phyloP scores from a whole-genome alignment of 352 stramenopile species.

The Aphanomyces stellatus region DNA sequence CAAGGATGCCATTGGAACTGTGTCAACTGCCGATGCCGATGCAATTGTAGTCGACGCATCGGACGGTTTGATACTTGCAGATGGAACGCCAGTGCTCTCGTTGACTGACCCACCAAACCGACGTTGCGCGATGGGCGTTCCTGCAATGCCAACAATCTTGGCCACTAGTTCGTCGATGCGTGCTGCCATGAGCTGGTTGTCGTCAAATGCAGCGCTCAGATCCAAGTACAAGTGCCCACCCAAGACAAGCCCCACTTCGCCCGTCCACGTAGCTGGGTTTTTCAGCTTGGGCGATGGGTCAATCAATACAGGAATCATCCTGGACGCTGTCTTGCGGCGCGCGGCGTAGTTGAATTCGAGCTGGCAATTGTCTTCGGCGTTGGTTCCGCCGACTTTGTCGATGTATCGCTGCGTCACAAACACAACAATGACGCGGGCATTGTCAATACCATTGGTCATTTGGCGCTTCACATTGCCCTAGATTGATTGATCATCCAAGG shows the following conservation, averaged over 20 bases:
- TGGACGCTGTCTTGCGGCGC: not conserved
- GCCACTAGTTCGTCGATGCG: constrained; percentile 2
- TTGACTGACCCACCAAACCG: no score
- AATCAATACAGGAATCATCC: not conserved
- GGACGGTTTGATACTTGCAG: no score
- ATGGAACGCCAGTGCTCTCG: no score
- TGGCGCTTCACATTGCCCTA: not conserved
- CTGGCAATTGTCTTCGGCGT: not conserved
- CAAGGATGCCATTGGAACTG: not conserved
- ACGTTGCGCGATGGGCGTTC: not conserved
- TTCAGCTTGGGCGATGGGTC: not conserved
- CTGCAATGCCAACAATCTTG: not conserved
- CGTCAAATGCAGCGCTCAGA: not conserved
- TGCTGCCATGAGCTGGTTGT: not conserved
- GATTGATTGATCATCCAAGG: not conserved
- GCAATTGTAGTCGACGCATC: no score
- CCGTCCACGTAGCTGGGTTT: not conserved
- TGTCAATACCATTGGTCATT: constrained; percentile 5
- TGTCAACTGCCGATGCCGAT: no score
- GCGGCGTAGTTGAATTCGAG: constrained; percentile 2
- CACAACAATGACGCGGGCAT: constrained; percentile 11
- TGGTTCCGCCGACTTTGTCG: not conserved
- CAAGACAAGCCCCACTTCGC: not conserved
- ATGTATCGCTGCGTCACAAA: constrained; percentile 3
- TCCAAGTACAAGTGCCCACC: constrained; percentile 9